Conservation (phyloP, 1,284 basidiomycete species). For the Trichosporon sp. region DNA sequence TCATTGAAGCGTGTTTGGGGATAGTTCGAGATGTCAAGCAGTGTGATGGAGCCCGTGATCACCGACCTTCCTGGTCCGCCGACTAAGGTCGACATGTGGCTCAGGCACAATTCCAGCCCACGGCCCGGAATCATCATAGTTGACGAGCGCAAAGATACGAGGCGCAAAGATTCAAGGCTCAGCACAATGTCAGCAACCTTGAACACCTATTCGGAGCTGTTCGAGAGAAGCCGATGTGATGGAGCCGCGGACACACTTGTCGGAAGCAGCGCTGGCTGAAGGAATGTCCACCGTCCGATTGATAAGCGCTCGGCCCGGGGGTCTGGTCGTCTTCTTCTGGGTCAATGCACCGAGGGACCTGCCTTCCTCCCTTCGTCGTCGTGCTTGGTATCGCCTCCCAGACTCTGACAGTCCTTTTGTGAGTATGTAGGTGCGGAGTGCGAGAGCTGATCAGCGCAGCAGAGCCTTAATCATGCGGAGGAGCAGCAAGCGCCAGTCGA, state of each 20-base stretch:
- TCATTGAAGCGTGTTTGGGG: too few species aligned
- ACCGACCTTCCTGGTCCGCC: not conserved
- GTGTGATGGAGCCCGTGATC: not conserved
- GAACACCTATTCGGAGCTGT: too few species aligned
- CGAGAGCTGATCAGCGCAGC: not conserved
- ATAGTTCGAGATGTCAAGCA: too few species aligned
- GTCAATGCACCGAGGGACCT: not conserved
- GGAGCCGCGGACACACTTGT: too few species aligned
- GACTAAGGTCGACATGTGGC: not conserved
- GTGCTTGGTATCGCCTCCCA: not conserved
- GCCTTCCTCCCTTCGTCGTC: not conserved
- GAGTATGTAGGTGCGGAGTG: not conserved
- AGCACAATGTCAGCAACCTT: too few species aligned
- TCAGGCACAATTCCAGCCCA: not conserved
- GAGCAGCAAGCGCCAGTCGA: not conserved
- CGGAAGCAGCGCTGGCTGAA: not conserved
- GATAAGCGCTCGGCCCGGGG: not conserved
- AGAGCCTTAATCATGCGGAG: not conserved
- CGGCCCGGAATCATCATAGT: too few species aligned
- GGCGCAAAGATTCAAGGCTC: too few species aligned
- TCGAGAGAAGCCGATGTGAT: too few species aligned
- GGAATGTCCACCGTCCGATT: not conserved
- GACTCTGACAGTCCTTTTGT: not conserved
- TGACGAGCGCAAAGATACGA: too few species aligned
- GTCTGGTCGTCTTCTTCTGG: not conserved